phyloP scores from a whole-genome alignment of 2,329 filamentous ascomycete species.

The Ophiostoma sp. region DNA sequence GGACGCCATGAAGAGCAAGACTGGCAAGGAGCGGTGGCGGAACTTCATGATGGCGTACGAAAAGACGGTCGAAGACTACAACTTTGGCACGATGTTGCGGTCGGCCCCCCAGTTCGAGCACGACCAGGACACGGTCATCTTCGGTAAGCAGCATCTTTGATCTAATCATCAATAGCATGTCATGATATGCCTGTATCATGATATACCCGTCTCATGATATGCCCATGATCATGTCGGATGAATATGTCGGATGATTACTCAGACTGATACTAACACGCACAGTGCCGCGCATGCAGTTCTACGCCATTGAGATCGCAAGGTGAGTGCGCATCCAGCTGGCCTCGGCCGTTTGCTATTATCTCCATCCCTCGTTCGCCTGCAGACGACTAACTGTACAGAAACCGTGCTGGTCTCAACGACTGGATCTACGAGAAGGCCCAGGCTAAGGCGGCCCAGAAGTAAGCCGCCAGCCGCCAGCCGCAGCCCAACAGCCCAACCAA shows the following conservation, averaged over 20 bases:
- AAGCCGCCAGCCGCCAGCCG: not conserved
- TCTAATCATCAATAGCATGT: too few relatives aligned
- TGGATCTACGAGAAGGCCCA: conserved; percentile 90
- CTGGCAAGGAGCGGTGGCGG: conserved; percentile 89
- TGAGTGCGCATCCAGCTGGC: conserved; percentile 10
- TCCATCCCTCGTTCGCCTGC: not conserved
- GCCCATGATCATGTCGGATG: too few relatives aligned
- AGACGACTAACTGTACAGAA: conserved; percentile 62
- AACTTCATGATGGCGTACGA: conserved; percentile 92
- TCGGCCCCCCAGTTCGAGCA: conserved; percentile 76
- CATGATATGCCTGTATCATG: too few relatives aligned
- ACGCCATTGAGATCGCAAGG: conserved; percentile 50
- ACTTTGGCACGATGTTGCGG: conserved; percentile 92
- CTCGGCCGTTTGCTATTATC: not conserved
- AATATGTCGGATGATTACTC: not conserved
- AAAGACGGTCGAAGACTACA: conserved; percentile 93
- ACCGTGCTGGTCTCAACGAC: conserved; percentile 84
- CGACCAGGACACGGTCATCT: conserved; percentile 82
- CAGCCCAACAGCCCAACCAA: not conserved
- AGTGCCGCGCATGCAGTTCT: conserved; percentile 54
- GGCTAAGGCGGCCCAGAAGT: conserved; percentile 37
- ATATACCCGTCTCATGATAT: too few relatives aligned
- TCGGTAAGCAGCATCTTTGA: conserved; percentile 52
- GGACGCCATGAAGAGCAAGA: conserved; percentile 95
- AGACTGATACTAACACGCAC: conserved; percentile 20